These are phyloP conservation scores for Aspergillus ostianus DNA, from an alignment of 495 filamentous ascomycete genomes.

Conservation along the genomic window DNA sequence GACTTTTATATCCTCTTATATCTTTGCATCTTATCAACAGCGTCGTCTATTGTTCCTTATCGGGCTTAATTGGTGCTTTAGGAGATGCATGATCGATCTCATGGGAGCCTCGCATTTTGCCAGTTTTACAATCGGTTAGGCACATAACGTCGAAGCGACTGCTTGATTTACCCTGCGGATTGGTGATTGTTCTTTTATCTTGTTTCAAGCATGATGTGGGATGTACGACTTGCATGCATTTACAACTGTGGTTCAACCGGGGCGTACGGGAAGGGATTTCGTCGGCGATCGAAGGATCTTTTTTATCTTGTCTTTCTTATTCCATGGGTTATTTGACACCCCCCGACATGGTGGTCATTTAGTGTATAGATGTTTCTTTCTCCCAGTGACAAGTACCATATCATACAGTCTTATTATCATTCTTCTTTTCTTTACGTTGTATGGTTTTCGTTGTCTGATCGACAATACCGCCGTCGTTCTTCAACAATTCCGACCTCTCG, in stretches of 20 bases:
- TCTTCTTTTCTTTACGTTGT: neutral
- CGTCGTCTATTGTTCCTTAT: neutral
- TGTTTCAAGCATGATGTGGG: neutral
- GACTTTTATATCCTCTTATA: neutral
- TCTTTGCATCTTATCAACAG: neutral
- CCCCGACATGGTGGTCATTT: neutral
- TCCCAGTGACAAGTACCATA: neutral
- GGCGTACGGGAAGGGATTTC: neutral
- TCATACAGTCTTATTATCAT: neutral
- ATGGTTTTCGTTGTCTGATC: neutral
- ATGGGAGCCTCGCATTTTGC: neutral
- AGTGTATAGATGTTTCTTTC: slow-evolving; percentile 4
- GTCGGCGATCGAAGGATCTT: neutral
- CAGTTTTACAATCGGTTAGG: neutral
- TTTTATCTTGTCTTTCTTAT: neutral
- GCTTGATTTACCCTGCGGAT: neutral
- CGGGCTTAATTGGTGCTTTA: neutral
- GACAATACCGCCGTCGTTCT: no score
- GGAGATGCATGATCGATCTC: neutral
- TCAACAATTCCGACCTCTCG: no score
- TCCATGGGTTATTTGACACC: neutral
- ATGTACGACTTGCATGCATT: neutral
- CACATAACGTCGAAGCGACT: neutral
- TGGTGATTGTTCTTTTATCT: neutral
- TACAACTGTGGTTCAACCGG: neutral